Conservation (phyloP, 2,329 filamentous ascomycete species). For the Septoria petroselini region DNA sequence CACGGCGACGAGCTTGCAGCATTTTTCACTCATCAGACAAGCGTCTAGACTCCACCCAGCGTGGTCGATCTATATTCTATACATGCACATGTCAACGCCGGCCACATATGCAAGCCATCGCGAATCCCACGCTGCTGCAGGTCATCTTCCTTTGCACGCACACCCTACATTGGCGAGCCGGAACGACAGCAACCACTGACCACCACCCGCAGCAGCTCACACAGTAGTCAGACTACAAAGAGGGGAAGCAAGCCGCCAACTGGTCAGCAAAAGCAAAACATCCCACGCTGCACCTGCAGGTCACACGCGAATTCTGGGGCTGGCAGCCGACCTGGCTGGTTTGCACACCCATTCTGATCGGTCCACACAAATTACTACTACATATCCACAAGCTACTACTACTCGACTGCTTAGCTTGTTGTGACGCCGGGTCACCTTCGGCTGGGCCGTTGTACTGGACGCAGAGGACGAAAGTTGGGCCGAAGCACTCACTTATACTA, state of each 20-base stretch:
- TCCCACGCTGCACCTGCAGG: constrained; percentile 22
- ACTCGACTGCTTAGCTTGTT: constrained; percentile 15
- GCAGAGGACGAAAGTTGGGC: background rate
- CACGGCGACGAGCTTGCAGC: constrained; percentile 2
- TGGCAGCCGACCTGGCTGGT: constrained; percentile 8
- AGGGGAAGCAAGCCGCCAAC: constrained; percentile 22
- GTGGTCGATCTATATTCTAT: too few relatives aligned
- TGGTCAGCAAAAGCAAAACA: constrained; percentile 18
- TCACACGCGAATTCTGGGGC: background rate
- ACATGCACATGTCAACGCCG: constrained; percentile 13
- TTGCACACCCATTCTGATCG: constrained; percentile 3
- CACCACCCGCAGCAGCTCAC: constrained; percentile 1
- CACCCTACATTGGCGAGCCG: constrained; percentile 9
- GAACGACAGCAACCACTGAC: constrained; percentile 18
- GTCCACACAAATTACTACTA: constrained; percentile 14
- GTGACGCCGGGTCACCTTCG: constrained; percentile 21
- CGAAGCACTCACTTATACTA: background rate
- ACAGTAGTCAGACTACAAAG: constrained; percentile 5
- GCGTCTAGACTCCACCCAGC: background rate
- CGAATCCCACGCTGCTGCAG: constrained; percentile 35
- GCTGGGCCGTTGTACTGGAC: constrained; percentile 4
- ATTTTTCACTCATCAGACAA: background rate
- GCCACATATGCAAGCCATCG: constrained; percentile 9
- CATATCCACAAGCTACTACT: constrained; percentile 13
- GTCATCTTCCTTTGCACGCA: constrained; percentile 21